Base-by-base conservation (phyloP, 2,329 filamentous ascomycete species). In the Alternaria longipes region DNA sequence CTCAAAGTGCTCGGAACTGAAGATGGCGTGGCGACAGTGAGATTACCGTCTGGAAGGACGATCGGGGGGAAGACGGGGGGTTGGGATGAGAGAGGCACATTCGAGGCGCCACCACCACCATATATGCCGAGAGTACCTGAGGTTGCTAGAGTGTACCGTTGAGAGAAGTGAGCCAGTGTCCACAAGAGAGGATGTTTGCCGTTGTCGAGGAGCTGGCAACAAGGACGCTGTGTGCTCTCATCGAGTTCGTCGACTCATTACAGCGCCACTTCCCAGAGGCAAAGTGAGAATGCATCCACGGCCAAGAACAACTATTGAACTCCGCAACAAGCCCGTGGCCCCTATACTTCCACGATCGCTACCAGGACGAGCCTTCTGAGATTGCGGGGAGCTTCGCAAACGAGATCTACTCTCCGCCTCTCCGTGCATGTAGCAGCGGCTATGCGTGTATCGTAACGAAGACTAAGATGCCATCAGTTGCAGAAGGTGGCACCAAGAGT, bases 121-220 rank as follows among this genome's bases (percentile, higher is more conserved):
- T 67, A 67, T 44, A 63, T 58, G 54, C 63, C 60, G 1, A 57
- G 60, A 40, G 38, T 24, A 36, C 65, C 65, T 5, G 65, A 66
- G 34, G 59, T 45, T 49, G 65, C 56, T 7, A 60, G 58, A 34
- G 47, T 45, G 8, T 34, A 56, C 11, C 47, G 49, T 8, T 60
- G 57, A 61, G 32, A 34, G 36, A 18, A 20, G 7, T 50, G 42
- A 20, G 54, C 14, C 16, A 38, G 24, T 5, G 24, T 8, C 18
- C 22, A 26, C 5, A 14, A 50, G 24, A 12, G 20, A 36, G 20
- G 14, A 38, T 14, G 20, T 50, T 3, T 5, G 20, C 22, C 36
- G 16, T 26, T 34, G 14, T 50, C 24, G 32, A 20, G 30, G 9
- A n/a, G 5, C 16, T 8, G 16, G 28, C 20, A 6, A 12, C 40